phyloP scores from a whole-genome alignment of 495 filamentous ascomycete species.

The Annulohypoxylon moriforme region DNA sequence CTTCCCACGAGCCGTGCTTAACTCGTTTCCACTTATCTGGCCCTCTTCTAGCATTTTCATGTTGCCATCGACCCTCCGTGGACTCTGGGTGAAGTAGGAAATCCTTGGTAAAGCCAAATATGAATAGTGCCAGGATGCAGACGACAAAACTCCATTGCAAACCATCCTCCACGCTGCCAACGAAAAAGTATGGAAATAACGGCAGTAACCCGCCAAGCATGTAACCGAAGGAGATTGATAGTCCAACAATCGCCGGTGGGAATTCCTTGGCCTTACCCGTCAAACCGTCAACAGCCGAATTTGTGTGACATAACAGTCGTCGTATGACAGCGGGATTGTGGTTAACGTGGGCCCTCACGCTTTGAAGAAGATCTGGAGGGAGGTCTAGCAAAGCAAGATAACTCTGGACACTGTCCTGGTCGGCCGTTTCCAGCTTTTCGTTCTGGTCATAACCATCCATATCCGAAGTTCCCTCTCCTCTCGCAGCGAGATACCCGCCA shows the following conservation, averaged over 20 bases:
- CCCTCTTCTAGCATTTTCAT: constrained; percentile 43
- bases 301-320: constrained; percentile 14
- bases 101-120: constrained; percentile 80
- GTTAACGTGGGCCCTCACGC: constrained; percentile 71
- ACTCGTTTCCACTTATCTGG: constrained; percentile 38
- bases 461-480: constrained; percentile 65
- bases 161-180: constrained; percentile 68
- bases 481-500: constrained; percentile 75
- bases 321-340: constrained; percentile 70
- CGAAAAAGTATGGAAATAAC: constrained; percentile 81
- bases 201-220: constrained; percentile 79
- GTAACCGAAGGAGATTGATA: constrained; percentile 75
- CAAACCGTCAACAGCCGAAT: constrained; percentile 12
- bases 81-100: constrained; percentile 60
- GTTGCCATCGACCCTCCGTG: constrained; percentile 43
- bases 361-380: constrained; percentile 73
- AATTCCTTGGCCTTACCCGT: constrained; percentile 21
- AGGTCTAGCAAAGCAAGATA: constrained; percentile 61
- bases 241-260: constrained; percentile 52
- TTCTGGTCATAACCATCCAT: neutral
- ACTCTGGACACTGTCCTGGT: constrained; percentile 25
- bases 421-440: constrained; percentile 19
- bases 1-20: constrained; percentile 52
- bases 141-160: constrained; percentile 75
- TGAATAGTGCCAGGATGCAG: constrained; percentile 75